Conservation (phyloP, 2,329 filamentous ascomycete species). For the Niveomyces coronatus region DNA sequence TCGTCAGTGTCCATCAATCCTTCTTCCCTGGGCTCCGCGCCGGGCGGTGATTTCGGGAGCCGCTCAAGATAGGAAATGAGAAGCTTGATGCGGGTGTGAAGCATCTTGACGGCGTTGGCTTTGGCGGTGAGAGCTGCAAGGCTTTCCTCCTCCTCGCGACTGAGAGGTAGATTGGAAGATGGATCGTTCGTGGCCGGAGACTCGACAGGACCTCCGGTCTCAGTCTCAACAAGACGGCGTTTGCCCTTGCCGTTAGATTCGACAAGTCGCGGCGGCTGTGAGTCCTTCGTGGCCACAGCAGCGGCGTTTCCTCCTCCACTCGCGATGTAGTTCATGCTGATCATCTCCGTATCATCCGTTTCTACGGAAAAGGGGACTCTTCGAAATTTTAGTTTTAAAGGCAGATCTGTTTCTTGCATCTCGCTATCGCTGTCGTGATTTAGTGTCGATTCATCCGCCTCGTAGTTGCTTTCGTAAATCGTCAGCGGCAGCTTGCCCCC, state of each 20-base stretch:
- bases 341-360: conserved; percentile 95
- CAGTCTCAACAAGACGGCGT: conserved; percentile 27
- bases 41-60: conserved; percentile 56
- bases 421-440: conserved; percentile 51
- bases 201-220: conserved; percentile 19
- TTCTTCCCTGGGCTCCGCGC: conserved; percentile 26
- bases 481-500: conserved; percentile 81
- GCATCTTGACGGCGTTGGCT: conserved; percentile 87
- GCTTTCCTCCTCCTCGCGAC: conserved; percentile 49
- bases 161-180: conserved; percentile 32
- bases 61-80: conserved; percentile 67
- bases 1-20: conserved; percentile 22
- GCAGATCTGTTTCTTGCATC: conserved; percentile 54
- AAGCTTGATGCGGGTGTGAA: conserved; percentile 65
- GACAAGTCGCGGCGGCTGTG: conserved; percentile 30
- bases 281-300: conserved; percentile 37
- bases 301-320: conserved; percentile 74
- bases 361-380: conserved; percentile 82
- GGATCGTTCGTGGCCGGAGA: conserved; percentile 17
- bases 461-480: conserved; percentile 77
- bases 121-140: conserved; percentile 68
- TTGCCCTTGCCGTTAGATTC: conserved; percentile 45
- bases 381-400: conserved; percentile 61
- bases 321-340: conserved; percentile 88
- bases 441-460: conserved; percentile 49